Conservation (phyloP, 1,284 basidiomycete genomes). For the Uromyces viciae-fabae region DNA sequence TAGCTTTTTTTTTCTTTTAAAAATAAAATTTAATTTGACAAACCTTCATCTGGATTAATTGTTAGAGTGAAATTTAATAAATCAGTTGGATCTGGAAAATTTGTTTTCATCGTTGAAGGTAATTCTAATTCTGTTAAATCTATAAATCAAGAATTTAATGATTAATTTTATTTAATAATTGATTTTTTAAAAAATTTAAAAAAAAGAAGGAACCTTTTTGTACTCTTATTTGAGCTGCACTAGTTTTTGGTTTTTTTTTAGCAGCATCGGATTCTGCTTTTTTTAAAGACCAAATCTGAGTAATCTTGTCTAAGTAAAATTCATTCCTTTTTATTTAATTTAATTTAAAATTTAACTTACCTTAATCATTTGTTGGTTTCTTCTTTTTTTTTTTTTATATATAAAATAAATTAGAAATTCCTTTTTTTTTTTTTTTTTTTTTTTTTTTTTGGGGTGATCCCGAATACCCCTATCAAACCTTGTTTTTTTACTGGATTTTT, state of each 20-base stretch:
- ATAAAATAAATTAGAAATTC: too few relatives aligned
- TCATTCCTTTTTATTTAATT: too few relatives aligned
- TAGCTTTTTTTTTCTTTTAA: not conserved
- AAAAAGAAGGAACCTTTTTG: slow-evolving; percentile 73
- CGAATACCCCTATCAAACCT: too few relatives aligned
- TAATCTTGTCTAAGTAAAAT: not conserved
- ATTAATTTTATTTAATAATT: too few relatives aligned
- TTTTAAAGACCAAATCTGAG: slow-evolving; percentile 96
- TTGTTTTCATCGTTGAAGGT: slow-evolving; percentile 89
- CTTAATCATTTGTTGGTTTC: too few relatives aligned
- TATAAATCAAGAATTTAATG: slow-evolving; percentile 56
- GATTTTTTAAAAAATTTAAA: too few relatives aligned
- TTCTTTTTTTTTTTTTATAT: too few relatives aligned
- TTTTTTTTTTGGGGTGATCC: too few relatives aligned
- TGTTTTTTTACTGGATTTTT: too few relatives aligned
- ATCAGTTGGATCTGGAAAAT: slow-evolving; percentile 85
- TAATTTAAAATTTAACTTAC: too few relatives aligned
- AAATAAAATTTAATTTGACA: slow-evolving; percentile 41
- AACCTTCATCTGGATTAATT: slow-evolving; percentile 95
- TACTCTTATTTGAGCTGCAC: slow-evolving; percentile 92
- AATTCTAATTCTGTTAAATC: slow-evolving; percentile 96
- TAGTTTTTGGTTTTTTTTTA: slow-evolving; percentile 94
- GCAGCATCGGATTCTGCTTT: slow-evolving; percentile 89
- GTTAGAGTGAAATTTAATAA: slow-evolving; percentile 92
- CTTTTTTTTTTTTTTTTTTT: too few relatives aligned